phyloP scores from a whole-genome alignment of 805 yeast species.

The Vanderwaltozyma tropicalis region DNA sequence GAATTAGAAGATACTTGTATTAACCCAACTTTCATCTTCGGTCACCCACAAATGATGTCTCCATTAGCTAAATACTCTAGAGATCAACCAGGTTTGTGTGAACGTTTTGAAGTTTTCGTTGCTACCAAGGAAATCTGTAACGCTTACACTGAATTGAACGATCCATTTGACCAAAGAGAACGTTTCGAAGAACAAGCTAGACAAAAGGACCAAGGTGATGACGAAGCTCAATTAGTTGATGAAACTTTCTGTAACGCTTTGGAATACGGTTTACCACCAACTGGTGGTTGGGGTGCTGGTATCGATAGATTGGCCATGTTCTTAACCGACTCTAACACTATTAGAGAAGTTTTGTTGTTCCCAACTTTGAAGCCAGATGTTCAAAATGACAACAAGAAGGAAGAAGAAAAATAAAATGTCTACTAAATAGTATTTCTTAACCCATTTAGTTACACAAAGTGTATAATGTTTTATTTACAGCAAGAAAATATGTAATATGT shows the following conservation, averaged over 20 bases:
- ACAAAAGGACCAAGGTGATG: constrained; percentile 98
- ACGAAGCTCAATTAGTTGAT: constrained; percentile 93
- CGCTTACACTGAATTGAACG: constrained; percentile 97
- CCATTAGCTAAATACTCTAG: constrained; percentile 97
- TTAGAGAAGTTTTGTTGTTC: constrained; percentile 94
- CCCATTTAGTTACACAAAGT: not conserved
- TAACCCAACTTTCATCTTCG: constrained; percentile 95
- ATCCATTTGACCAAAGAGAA: constrained; percentile 95
- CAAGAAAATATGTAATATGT: no score
- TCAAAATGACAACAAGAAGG: constrained; percentile 26
- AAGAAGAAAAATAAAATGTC: constrained; percentile 8
- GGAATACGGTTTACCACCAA: constrained; percentile 97
- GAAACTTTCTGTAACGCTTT: constrained; percentile 96
- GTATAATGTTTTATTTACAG: no score
- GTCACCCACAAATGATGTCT: constrained; percentile 99
- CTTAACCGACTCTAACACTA: constrained; percentile 90
- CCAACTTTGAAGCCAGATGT: constrained; percentile 97
- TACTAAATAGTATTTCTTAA: no score
- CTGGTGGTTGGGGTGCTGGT: constrained; percentile 99
- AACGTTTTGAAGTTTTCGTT: constrained; percentile 95
- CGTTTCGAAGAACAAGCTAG: constrained; percentile 98
- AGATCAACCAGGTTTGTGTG: constrained; percentile 87
- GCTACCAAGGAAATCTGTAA: constrained; percentile 97
- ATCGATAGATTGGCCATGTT: constrained; percentile 97
- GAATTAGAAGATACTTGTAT: constrained; percentile 89